phyloP scores from a whole-genome alignment of 2,329 filamentous ascomycete genomes.

The Penicillium hesseltinei region DNA sequence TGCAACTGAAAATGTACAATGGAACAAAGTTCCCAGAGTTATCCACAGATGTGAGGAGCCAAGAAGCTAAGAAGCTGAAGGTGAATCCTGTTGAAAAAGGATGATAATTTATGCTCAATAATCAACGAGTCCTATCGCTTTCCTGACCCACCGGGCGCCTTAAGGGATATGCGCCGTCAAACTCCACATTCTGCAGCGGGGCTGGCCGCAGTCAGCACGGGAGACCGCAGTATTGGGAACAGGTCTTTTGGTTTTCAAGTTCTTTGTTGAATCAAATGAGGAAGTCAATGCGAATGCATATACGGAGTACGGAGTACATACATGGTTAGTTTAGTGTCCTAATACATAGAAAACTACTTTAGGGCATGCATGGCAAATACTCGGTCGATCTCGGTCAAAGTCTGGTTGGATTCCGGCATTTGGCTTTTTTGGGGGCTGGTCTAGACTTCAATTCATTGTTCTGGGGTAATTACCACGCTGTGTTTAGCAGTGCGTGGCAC shows the following conservation, averaged over 20 bases:
- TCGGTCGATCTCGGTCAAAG: neutral
- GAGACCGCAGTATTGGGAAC: slow-evolving; percentile 5
- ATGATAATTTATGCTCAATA: neutral
- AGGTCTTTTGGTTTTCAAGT: neutral
- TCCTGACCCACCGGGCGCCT: neutral
- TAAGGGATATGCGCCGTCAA: neutral
- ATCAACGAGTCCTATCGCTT: neutral
- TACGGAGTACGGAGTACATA: neutral
- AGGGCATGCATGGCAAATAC: neutral
- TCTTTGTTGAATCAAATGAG: neutral
- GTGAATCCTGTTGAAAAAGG: neutral
- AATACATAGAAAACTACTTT: neutral
- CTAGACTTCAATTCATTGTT: neutral
- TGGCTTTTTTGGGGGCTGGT: neutral
- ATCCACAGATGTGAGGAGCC: neutral
- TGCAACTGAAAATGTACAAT: neutral
- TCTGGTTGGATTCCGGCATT: neutral
- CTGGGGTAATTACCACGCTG: neutral
- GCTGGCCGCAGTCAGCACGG: slow-evolving; percentile 8
- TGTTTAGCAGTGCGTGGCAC: neutral
- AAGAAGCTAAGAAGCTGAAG: neutral
- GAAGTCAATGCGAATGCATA: neutral
- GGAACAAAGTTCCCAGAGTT: neutral
- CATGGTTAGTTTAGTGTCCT: neutral
- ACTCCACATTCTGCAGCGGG: slow-evolving; percentile 13